Base-by-base conservation (phyloP, 2,329 filamentous ascomycete species). In the Ophiostoma montium region DNA sequence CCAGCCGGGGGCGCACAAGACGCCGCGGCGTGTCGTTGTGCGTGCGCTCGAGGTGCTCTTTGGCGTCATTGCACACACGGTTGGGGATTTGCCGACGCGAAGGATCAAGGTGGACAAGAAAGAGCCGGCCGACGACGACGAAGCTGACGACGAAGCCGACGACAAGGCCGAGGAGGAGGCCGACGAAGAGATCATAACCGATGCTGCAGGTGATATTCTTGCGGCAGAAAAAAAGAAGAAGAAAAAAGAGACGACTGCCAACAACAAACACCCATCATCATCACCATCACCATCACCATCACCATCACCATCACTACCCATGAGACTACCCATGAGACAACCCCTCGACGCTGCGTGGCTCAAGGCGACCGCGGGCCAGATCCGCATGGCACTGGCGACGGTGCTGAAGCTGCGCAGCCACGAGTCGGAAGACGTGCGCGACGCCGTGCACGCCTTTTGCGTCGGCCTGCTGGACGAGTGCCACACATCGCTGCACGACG, bases 351-450 rank as follows among this genome's bases (percentile, higher is more conserved):
- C 63, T 8, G 60, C 71, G 11, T 98, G 92, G 92, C 67, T 94
- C 1, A 81, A 79, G 52, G 87, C 85, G 8, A 95, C 90, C 2
- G 70, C 79, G 2, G 72, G 75, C 1, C 89, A 96, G 61, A 75
- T 96, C 49, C 90, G 89, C 60, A 72, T 92, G 48, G 89, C 88
- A 1, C 68, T 98, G 15, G 77, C 80, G 5, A 84, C 81, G 35
- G 74, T 95, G 16, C 70, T 92, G 54, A 87, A 82, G 57, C 63
- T 95, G 31, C 80, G 85, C 15, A 76, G 70, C 35, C 82, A 90
- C 60, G 75, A 83, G 42, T 77, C 83, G 32, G 59, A 66, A 4
- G 80, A 88, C 47, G 81, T 96, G 18, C 78, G 76, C 48, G 66
- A 70, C 30, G 77, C 82, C 5, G 68, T 95, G 2, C 70, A 83